A percentile compares a stretch with the other conserved stretches of the same genome.
Conservation (phyloP, 768 basidiomycete genomes). For the Tulasnella sp. region DNA sequence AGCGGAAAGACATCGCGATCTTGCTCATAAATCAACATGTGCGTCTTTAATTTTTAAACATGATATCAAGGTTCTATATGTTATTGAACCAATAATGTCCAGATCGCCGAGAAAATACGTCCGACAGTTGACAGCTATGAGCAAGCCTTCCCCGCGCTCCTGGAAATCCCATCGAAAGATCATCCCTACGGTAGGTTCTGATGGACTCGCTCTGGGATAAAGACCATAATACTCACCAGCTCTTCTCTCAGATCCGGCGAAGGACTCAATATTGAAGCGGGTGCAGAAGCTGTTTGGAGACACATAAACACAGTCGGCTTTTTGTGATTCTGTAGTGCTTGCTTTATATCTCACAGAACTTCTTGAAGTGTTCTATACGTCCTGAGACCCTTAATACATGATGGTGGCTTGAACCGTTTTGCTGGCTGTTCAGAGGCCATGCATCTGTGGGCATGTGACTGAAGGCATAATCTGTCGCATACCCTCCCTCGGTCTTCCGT, state of each 20-base stretch:
- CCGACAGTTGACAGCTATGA: slow-evolving; percentile 91
- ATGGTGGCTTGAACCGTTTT: no score
- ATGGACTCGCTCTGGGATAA: background rate
- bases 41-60: slow-evolving; percentile 25
- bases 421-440: no score
- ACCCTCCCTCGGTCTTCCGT: no score
- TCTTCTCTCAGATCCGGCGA: slow-evolving; percentile 63
- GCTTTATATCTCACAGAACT: no score
- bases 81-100: slow-evolving; percentile 4
- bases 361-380: no score
- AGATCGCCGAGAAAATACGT: slow-evolving; percentile 97
- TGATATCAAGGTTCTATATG: background rate
- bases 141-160: slow-evolving; percentile 89
- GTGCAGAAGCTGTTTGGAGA: slow-evolving; percentile 96
- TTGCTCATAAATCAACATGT: slow-evolving; percentile 98
- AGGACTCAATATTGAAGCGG: slow-evolving; percentile 90
- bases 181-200: slow-evolving; percentile 81
- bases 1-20: slow-evolving; percentile 91
- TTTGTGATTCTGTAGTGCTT: no score
- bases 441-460: no score
- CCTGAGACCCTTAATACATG: no score
- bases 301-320: slow-evolving; percentile 35
- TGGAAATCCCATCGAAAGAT: slow-evolving; percentile 98
- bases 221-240: background rate
- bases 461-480: no score